Conservation (phyloP, 140 eudicot species). For the Senecio squalidus region DNA sequence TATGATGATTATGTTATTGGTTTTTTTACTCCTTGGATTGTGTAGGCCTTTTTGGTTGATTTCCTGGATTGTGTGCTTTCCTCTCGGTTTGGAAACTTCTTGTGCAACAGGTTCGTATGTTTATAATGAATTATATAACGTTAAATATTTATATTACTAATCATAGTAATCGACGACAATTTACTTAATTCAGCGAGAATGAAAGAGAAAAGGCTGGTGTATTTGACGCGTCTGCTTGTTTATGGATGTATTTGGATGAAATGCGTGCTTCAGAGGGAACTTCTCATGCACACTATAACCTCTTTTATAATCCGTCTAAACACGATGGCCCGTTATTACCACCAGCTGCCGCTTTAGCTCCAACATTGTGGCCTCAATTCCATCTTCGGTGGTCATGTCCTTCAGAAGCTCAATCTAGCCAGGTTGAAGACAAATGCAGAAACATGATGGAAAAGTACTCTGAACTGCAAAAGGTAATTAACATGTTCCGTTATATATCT, state of each 20-base stretch:
- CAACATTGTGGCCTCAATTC: slow-evolving; percentile 97
- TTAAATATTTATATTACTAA: too few relatives aligned
- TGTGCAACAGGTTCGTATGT: slow-evolving; percentile 71
- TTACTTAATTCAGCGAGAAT: slow-evolving; percentile 73
- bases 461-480: slow-evolving; percentile 78
- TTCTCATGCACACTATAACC: slow-evolving; percentile 72
- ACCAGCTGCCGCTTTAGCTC: slow-evolving; percentile 98
- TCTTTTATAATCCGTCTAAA: slow-evolving; percentile 65
- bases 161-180: too few relatives aligned
- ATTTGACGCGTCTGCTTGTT: slow-evolving; percentile 63
- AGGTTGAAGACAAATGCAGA: slow-evolving; percentile 78
- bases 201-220: slow-evolving; percentile 85
- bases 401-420: slow-evolving; percentile 68
- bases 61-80: slow-evolving; percentile 79
- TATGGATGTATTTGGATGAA: slow-evolving; percentile 79
- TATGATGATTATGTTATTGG: slow-evolving; percentile 1
- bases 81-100: slow-evolving; percentile 93
- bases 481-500: not conserved
- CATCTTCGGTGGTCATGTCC: slow-evolving; percentile 99
- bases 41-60: slow-evolving; percentile 91
- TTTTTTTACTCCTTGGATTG: not conserved
- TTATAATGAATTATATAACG: not conserved
- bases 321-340: slow-evolving; percentile 76
- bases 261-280: slow-evolving; percentile 66
- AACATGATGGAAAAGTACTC: slow-evolving; percentile 54